These are phyloP conservation scores for Aristolochia californica DNA, from an alignment of 164 flowering plant species.

Conservation along the genomic window DNA sequence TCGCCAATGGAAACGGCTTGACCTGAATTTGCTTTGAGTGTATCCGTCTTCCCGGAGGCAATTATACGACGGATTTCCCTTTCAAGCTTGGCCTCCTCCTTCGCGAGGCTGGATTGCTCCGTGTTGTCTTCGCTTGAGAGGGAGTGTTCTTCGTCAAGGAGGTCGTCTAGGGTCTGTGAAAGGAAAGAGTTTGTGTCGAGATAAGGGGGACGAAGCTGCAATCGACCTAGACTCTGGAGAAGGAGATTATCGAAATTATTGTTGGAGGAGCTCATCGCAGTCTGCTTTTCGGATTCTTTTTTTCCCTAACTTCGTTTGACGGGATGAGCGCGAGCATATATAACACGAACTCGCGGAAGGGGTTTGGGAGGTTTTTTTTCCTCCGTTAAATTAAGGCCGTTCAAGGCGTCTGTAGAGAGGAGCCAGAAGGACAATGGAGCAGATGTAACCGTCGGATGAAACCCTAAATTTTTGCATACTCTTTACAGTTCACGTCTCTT, in stretches of 20 bases:
- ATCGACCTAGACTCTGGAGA: slow-evolving; percentile 60
- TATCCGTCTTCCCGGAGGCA: slow-evolving; percentile 39
- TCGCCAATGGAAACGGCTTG: slow-evolving; percentile 78
- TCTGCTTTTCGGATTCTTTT: not conserved
- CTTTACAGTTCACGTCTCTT: too few species aligned
- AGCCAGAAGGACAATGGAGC: too few species aligned
- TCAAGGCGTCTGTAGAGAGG: too few species aligned
- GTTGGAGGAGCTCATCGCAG: slow-evolving; percentile 15
- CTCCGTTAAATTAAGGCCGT: too few species aligned
- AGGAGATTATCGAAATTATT: slow-evolving; percentile 17
- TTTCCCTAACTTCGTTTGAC: too few species aligned
- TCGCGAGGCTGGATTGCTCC: slow-evolving; percentile 31
- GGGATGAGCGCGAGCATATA: not conserved
- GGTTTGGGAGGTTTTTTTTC: not conserved
- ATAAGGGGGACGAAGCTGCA: slow-evolving; percentile 49
- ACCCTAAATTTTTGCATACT: too few species aligned
- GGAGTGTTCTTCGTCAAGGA: slow-evolving; percentile 11
- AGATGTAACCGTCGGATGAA: too few species aligned
- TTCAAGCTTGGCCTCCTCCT: slow-evolving; percentile 79
- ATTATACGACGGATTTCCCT: slow-evolving; percentile 52
- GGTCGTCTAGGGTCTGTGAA: slow-evolving; percentile 51
- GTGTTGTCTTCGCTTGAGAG: not conserved
- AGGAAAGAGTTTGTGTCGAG: slow-evolving; percentile 31
- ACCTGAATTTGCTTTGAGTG: slow-evolving; percentile 83
- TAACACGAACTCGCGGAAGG: not conserved